phyloP scores from a whole-genome alignment of 306 rosid genomes.

The Inga laurina region DNA sequence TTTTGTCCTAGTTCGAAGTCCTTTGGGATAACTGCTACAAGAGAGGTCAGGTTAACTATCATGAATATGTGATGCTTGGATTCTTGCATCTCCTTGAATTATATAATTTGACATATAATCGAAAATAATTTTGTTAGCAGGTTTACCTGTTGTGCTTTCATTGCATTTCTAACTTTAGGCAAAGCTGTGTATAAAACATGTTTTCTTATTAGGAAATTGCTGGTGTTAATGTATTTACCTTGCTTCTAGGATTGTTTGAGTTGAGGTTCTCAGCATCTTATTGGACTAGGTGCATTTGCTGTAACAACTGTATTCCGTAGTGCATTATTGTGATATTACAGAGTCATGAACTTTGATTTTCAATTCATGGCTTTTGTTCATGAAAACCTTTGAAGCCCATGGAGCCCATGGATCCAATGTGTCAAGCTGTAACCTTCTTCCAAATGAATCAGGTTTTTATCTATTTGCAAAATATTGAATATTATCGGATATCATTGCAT shows the following conservation, averaged over 20 bases:
- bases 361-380: background rate
- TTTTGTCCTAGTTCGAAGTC: too few relatives aligned
- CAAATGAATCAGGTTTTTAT: background rate
- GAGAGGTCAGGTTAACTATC: too few relatives aligned
- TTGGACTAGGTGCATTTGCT: background rate
- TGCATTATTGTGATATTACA: background rate
- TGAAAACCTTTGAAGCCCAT: background rate
- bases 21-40: too few relatives aligned
- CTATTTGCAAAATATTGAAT: background rate
- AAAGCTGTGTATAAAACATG: too few relatives aligned
- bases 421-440: background rate
- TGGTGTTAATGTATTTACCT: background rate
- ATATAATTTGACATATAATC: background rate
- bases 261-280: background rate
- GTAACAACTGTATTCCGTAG: too few relatives aligned
- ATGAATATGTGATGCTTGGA: background rate
- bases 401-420: background rate
- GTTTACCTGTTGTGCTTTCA: background rate
- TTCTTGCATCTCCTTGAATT: background rate
- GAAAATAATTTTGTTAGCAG: background rate
- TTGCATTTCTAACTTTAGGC: too few relatives aligned
- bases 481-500: background rate
- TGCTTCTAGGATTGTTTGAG: background rate
- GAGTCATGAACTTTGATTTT: background rate
- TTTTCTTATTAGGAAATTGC: too few relatives aligned